Evolutionary conservation across 192 early-diverging fungal species (phyloP), one percentile per base, ranked within the genome.

Genomic region (Entomortierella beljakovae): DNA sequence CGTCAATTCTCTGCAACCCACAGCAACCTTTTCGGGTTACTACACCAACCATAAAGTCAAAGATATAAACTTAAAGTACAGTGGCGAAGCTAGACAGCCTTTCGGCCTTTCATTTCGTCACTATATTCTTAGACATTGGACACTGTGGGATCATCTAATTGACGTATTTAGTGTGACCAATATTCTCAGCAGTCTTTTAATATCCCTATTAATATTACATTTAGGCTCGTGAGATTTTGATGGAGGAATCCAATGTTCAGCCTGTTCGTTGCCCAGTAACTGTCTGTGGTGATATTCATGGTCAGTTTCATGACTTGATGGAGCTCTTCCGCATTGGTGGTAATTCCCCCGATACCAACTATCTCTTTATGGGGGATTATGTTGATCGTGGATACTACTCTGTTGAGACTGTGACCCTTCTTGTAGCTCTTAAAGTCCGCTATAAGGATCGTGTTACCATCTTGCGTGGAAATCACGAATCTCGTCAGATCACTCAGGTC

Each of bases 311-410:
- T 80, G 98, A 98, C 80, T 84, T 99, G 57, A 93, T 97, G 72
- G 97, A 98, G 86, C 92, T 99, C 29, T 97, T 99, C 84, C 92
- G 92, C 58, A 97, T 98, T 68, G 97, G 98, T 28, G 98, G 98
- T 72, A 92, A 97, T 64, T 93, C 94, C 29, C 97, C 98, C 7
- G 91, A 98, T 70, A 99, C 97, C 56, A 98, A 98, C 82, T 99
- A 99, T 68, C 87, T 99, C 22, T 99, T 99, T 80, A 96, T 99
- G 95, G 97, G 97, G 43, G 98, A 99, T 82, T 99, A 98, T 83
- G 98, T 99, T 40, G 98, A 99, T 82, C 92, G 98, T 58, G 98
- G 98, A 29, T 98, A 98, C 81, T 96, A 99, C 85, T 94, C 92
- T 43, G 98, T 99, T 53, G 98, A 99, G 87, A 99, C 97, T 3